phyloP scores from a whole-genome alignment of 257 asterid species.

The Phtheirospermum japonicum region DNA sequence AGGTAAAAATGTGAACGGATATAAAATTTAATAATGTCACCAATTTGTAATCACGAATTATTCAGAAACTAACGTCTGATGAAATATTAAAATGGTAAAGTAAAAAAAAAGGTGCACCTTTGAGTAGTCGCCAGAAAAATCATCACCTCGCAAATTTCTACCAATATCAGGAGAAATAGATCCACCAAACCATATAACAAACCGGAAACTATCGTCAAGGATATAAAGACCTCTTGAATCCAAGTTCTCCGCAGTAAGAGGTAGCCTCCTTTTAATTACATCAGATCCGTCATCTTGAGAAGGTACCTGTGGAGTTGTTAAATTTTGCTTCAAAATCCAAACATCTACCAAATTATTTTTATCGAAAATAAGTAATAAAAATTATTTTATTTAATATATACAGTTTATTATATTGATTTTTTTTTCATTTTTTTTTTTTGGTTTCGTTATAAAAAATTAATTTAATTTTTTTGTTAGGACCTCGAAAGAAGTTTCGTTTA shows the following conservation, averaged over 20 bases:
- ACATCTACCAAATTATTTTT: too few relatives aligned
- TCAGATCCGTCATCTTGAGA: slow-evolving; percentile 43
- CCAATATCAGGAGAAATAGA: slow-evolving; percentile 69
- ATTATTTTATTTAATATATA: too few relatives aligned
- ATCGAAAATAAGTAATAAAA: too few relatives aligned
- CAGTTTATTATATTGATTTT: too few relatives aligned
- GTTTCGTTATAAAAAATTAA: too few relatives aligned
- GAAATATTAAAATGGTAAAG: slow-evolving; percentile 6
- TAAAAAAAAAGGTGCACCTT: slow-evolving; percentile 47
- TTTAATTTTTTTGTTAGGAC: too few relatives aligned
- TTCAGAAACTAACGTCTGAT: background rate
- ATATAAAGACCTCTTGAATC: slow-evolving; percentile 79
- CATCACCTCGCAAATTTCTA: slow-evolving; percentile 68
- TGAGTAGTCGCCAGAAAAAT: slow-evolving; percentile 59
- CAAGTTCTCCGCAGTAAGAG: slow-evolving; percentile 72
- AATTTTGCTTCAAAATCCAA: slow-evolving; percentile 27
- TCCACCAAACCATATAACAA: slow-evolving; percentile 84
- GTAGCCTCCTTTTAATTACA: slow-evolving; percentile 50
- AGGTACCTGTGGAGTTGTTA: slow-evolving; percentile 38
- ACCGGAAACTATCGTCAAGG: slow-evolving; percentile 77
- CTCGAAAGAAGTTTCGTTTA: too few relatives aligned
- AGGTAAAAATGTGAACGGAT: background rate
- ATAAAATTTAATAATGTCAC: background rate
- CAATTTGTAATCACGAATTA: too few relatives aligned
- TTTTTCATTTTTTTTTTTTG: too few relatives aligned